Base-by-base conservation (phyloP, 495 filamentous ascomycete genomes). In the Penicillium cosmopolitanum region DNA sequence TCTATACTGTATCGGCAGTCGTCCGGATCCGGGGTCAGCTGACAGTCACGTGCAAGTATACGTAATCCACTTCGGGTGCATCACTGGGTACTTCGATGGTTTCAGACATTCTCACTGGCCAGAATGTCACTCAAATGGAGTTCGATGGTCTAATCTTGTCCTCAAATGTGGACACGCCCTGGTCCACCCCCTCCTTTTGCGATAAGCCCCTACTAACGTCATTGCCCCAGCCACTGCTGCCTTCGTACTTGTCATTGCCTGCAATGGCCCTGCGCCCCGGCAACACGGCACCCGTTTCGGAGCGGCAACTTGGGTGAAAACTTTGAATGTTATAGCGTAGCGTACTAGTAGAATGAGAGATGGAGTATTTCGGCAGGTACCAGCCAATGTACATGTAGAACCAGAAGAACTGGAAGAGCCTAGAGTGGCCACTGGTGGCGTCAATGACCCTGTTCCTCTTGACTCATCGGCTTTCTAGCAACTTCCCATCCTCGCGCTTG, bases 171-270 rank as follows among this genome's bases (percentile, higher is more conserved):
- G 42, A 44, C 42, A 16, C 16, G 15, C n/a, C n/a, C n/a, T 44
- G 46, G 33, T 61, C 68, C 68, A 66, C 68, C 68, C 68, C 68
- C 68, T 71, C 68, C 68, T 69, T 71, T 69, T 28, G 42, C 68
- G 68, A 71, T 69, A 68, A 68, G 63, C 56, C 56, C 52, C n/a
- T 44, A 53, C 56, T 36, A 58, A 70, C 68, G 68, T 70, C 68
- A 70, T 70, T 57, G 62, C 36, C 36, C 51, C 51, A 54, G 51
- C 51, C 51, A 43, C 35, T 21, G 42, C 50, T 53, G 25, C 50
- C 28, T 35, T 19, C 28, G 31, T 53, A 5, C 50, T 53, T 44
- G 16, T 12, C 11, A 15, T 40, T 9, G 36, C 42, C 16, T 44
- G n/a, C 36, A n/a, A 38, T n/a, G 2, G 23, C 23, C 23, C 23